A percentile compares a stretch with the other conserved stretches of the same genome.
Evolutionary conservation across 768 basidiomycete species (phyloP).

Genomic region (Cyathus striatus): DNA sequence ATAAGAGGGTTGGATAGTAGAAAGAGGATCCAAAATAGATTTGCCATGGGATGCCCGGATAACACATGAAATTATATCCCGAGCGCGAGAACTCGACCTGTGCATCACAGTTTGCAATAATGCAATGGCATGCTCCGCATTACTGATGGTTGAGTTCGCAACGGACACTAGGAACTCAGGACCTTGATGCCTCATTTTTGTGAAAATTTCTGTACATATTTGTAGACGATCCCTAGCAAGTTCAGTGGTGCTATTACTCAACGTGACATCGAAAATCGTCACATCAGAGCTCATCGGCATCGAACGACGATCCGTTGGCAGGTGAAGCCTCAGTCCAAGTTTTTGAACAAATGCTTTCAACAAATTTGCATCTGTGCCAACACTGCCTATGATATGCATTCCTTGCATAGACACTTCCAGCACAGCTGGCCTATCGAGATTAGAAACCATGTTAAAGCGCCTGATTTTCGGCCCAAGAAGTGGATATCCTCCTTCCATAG

Average conservation of each 20-base stretch:
- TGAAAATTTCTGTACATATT: constrained; percentile 10
- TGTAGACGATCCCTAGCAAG: too few species aligned
- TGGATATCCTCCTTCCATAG: constrained; percentile 26
- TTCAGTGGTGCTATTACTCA: constrained; percentile 2
- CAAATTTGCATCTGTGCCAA: constrained; percentile 8
- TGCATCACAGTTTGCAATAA: too few species aligned
- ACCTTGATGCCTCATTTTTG: constrained; percentile 33
- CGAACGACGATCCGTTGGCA: too few species aligned
- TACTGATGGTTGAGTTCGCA: too few species aligned
- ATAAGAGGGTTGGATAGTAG: constrained; percentile 80
- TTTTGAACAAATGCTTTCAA: too few species aligned
- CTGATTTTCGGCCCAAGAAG: constrained; percentile 17
- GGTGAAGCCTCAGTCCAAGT: too few species aligned
- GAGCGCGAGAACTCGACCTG: constrained; percentile 25
- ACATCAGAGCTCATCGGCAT: too few species aligned
- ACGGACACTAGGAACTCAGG: constrained; percentile 35
- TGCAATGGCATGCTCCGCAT: too few species aligned
- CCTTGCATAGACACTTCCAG: constrained; percentile 14
- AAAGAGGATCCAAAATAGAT: constrained; percentile 66
- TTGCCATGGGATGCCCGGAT: constrained; percentile 45
- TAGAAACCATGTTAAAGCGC: constrained; percentile 14
- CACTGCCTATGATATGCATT: constrained; percentile 16
- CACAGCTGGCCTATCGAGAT: constrained; percentile 25
- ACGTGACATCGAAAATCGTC: too few species aligned
- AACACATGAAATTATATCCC: constrained; percentile 39